Conservation (phyloP, 306 rosid species). For the Pachyrhizus erosus region DNA sequence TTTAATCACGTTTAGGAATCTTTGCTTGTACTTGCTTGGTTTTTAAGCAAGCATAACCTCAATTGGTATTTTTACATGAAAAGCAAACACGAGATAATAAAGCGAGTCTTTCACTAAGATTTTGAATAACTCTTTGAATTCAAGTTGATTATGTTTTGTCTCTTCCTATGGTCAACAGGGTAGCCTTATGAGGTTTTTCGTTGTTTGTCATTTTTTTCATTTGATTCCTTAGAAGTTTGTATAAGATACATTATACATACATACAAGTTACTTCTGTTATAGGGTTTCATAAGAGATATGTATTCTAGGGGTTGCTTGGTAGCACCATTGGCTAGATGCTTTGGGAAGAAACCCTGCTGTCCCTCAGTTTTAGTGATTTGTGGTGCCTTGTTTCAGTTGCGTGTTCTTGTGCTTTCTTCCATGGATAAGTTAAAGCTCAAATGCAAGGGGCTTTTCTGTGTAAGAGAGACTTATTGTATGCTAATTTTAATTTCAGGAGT, state of each 20-base stretch:
- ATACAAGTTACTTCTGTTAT: slow-evolving; percentile 41
- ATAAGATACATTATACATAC: too few species aligned
- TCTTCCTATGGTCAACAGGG: slow-evolving; percentile 42
- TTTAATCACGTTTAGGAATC: slow-evolving; percentile 44
- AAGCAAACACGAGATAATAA: too few species aligned
- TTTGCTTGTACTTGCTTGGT: slow-evolving; percentile 70
- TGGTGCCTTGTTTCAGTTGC: slow-evolving; percentile 60
- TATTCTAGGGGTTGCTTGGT: slow-evolving; percentile 70
- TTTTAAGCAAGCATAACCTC: slow-evolving; percentile 68
- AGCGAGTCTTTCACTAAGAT: too few species aligned
- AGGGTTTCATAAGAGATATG: slow-evolving; percentile 49
- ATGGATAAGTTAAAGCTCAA: slow-evolving; percentile 65
- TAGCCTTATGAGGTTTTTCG: slow-evolving; percentile 37
- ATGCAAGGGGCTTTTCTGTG: slow-evolving; percentile 64
- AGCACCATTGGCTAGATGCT: slow-evolving; percentile 60
- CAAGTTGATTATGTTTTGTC: too few species aligned
- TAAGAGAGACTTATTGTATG: slow-evolving; percentile 46
- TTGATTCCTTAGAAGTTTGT: slow-evolving; percentile 53
- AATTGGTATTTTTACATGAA: too few species aligned
- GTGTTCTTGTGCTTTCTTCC: slow-evolving; percentile 46
- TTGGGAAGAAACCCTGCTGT: slow-evolving; percentile 63
- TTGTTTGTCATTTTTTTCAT: slow-evolving; percentile 60
- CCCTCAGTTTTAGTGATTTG: slow-evolving; percentile 69
- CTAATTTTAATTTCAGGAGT: not conserved
- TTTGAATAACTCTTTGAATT: too few species aligned